Percentiles rank a stretch among this genome's conserved stretches.
Conservation (phyloP, 805 yeast genomes). For the Sungouiella blattae region DNA sequence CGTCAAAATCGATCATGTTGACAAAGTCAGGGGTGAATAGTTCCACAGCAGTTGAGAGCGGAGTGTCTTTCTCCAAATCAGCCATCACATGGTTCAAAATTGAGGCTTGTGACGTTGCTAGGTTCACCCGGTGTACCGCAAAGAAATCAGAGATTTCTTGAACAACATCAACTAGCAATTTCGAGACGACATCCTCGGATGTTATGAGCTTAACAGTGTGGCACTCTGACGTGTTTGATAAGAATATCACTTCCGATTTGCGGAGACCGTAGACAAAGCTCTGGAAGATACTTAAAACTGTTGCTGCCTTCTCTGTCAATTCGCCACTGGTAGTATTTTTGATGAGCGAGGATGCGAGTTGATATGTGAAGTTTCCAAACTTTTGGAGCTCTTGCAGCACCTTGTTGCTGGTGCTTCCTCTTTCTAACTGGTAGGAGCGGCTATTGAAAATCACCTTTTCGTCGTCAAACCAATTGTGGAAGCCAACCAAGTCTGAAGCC, state of each 20-base stretch:
- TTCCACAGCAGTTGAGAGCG: background rate
- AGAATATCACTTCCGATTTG: slow-evolving; percentile 17
- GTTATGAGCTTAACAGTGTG: background rate
- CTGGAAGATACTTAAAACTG: slow-evolving; percentile 19
- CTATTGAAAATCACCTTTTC: slow-evolving; percentile 6
- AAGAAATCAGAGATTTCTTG: background rate
- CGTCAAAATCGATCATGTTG: slow-evolving; percentile 24
- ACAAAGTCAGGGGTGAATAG: slow-evolving; percentile 21
- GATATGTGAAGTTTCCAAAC: slow-evolving; percentile 1
- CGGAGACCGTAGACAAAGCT: slow-evolving; percentile 25
- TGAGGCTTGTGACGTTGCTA: background rate
- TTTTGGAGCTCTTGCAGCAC: slow-evolving; percentile 2
- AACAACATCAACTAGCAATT: slow-evolving; percentile 4
- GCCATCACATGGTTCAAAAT: background rate
- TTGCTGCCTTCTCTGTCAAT: background rate
- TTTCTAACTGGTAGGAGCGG: slow-evolving; percentile 1
- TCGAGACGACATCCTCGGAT: slow-evolving; percentile 2
- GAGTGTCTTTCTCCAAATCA: background rate
- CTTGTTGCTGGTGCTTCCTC: background rate
- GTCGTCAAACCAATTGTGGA: slow-evolving; percentile 31
- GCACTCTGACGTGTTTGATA: slow-evolving; percentile 4
- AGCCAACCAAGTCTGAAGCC: slow-evolving; percentile 26
- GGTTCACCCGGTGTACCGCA: background rate
- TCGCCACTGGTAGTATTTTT: background rate
- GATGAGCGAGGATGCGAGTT: background rate